phyloP scores from a whole-genome alignment of 768 basidiomycete genomes.

The Tulasnella sp. region DNA sequence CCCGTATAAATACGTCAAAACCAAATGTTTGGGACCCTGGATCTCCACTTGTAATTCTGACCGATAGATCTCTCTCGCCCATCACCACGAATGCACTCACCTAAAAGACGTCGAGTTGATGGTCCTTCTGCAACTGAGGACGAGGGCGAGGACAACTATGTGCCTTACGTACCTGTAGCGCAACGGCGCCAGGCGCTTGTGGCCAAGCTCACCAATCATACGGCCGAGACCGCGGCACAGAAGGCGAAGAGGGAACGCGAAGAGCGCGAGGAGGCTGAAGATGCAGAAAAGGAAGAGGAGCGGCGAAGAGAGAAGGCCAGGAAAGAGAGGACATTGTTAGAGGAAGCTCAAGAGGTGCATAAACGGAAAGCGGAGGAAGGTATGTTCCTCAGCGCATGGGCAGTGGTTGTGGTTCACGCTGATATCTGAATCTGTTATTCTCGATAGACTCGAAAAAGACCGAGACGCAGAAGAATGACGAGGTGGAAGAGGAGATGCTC shows the following conservation, averaged over 20 bases:
- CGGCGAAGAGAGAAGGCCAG: conserved; percentile 58
- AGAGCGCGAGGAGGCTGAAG: conserved; percentile 42
- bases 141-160: conserved; percentile 51
- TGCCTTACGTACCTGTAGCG: conserved; percentile 79
- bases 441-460: conserved; percentile 73
- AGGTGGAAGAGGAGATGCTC: conserved; percentile 82
- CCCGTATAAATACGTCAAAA: no score
- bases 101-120: conserved; percentile 14
- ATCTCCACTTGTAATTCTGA: no score
- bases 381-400: conserved; percentile 28
- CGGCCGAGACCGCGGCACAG: conserved; percentile 40
- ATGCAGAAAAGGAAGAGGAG: conserved; percentile 74
- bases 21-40: no score
- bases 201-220: conserved; percentile 58
- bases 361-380: conserved; percentile 71
- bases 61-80: background rate
- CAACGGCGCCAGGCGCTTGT: conserved; percentile 76
- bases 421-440: background rate
- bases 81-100: background rate
- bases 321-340: conserved; percentile 74
- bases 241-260: conserved; percentile 43
- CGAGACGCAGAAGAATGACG: conserved; percentile 72
- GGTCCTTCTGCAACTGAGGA: background rate
- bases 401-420: background rate
- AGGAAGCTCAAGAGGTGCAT: conserved; percentile 95